Conservation (phyloP, 1,284 basidiomycete species). For the Ganoderma multipileum region DNA sequence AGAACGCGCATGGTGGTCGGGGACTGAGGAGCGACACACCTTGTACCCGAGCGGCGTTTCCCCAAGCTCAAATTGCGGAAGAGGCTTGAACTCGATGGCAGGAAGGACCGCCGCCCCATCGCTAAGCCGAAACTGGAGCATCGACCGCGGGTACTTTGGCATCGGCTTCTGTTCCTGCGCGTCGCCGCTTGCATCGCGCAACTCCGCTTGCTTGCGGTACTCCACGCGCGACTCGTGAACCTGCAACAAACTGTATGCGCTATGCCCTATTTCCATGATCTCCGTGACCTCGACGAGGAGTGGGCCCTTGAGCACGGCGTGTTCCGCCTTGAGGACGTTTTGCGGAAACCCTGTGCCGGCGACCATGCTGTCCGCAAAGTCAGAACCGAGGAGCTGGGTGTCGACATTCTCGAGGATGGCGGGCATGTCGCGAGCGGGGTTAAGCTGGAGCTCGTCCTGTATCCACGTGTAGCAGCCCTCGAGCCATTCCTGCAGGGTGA, state of each 20-base stretch:
- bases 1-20: not conserved
- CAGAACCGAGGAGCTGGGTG: slow-evolving; percentile 72
- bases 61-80: slow-evolving; percentile 68
- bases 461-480: slow-evolving; percentile 74
- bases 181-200: slow-evolving; percentile 56
- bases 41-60: slow-evolving; percentile 77
- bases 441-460: slow-evolving; percentile 51
- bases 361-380: slow-evolving; percentile 71
- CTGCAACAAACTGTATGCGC: slow-evolving; percentile 73
- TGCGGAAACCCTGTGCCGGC: slow-evolving; percentile 69
- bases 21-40: slow-evolving; percentile 47
- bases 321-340: slow-evolving; percentile 46
- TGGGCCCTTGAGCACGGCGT: slow-evolving; percentile 45
- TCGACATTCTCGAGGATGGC: slow-evolving; percentile 60
- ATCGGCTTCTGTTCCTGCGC: slow-evolving; percentile 66
- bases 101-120: slow-evolving; percentile 67
- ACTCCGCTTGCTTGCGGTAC: slow-evolving; percentile 54
- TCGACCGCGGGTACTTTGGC: slow-evolving; percentile 75
- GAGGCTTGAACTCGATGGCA: slow-evolving; percentile 72
- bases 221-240: slow-evolving; percentile 69
- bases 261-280: slow-evolving; percentile 77
- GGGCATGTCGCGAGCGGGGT: slow-evolving; percentile 53
- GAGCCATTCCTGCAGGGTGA: slow-evolving; percentile 69
- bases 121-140: slow-evolving; percentile 70
- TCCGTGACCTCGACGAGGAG: slow-evolving; percentile 74